Conservation (phyloP, 176 grass and related monocot genomes). For the Coix lacrymajobi region DNA sequence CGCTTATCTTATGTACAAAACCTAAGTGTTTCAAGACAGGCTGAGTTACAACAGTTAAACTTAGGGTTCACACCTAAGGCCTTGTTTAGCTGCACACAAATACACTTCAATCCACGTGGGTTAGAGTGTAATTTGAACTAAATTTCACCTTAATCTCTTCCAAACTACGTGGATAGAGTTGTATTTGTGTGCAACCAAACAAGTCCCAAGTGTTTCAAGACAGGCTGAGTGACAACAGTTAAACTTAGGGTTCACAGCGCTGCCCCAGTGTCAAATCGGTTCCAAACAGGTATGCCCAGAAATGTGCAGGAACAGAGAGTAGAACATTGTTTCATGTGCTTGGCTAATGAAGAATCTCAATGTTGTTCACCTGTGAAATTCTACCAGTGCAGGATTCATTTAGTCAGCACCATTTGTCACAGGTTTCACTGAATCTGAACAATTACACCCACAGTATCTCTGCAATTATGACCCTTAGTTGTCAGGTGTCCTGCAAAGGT, state of each 20-base stretch:
- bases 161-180: no score
- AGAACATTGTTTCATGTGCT: neutral
- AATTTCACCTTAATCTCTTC: no score
- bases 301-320: neutral
- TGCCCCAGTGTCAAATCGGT: neutral
- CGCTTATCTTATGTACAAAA: neutral
- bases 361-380: neutral
- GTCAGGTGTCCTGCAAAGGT: neutral
- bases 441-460: neutral
- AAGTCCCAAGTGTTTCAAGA: no score
- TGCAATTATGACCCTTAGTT: neutral
- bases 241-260: conserved; percentile 10
- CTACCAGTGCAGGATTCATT: conserved; percentile 8
- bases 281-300: neutral
- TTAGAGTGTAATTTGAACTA: no score
- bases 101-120: no score
- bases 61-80: conserved; percentile 13
- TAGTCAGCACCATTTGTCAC: neutral
- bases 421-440: neutral
- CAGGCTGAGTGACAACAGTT: neutral
- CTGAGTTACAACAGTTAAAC: neutral
- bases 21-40: neutral
- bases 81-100: no score
- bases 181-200: no score
- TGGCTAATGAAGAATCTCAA: neutral